phyloP scores from a whole-genome alignment of 306 rosid species.

The Ormosia emarginata region DNA sequence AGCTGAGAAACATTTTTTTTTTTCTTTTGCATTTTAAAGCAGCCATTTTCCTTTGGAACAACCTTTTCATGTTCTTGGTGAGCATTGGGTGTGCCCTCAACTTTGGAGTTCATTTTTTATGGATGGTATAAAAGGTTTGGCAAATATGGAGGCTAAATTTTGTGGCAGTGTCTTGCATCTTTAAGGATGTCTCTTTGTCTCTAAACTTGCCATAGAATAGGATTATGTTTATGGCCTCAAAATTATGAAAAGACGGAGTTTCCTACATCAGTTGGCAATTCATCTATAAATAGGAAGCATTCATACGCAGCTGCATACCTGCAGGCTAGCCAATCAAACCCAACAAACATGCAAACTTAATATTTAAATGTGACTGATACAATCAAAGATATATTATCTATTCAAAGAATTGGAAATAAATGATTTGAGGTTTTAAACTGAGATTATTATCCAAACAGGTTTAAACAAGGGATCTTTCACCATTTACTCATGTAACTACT shows the following conservation, averaged over 20 bases:
- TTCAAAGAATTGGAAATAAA: neutral
- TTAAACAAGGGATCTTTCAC: neutral
- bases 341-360: neutral
- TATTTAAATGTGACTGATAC: neutral
- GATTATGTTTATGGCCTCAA: neutral
- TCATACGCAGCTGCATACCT: neutral
- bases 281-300: neutral
- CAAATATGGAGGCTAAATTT: no score
- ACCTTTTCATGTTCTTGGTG: neutral
- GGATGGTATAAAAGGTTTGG: no score
- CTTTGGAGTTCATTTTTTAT: no score
- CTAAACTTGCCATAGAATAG: no score
- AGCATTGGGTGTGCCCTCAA: no score
- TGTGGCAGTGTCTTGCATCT: no score
- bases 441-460: neutral
- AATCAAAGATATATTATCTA: neutral
- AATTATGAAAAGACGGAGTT: neutral
- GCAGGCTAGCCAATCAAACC: neutral
- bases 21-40: neutral
- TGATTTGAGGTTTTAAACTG: neutral
- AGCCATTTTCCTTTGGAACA: neutral
- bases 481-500: neutral
- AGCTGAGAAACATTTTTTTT: no score
- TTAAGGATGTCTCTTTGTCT: no score
- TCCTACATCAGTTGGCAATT: neutral